Evolutionary conservation across 1,139 yeast species (phyloP).

Genomic region (Spathaspora sp.): DNA sequence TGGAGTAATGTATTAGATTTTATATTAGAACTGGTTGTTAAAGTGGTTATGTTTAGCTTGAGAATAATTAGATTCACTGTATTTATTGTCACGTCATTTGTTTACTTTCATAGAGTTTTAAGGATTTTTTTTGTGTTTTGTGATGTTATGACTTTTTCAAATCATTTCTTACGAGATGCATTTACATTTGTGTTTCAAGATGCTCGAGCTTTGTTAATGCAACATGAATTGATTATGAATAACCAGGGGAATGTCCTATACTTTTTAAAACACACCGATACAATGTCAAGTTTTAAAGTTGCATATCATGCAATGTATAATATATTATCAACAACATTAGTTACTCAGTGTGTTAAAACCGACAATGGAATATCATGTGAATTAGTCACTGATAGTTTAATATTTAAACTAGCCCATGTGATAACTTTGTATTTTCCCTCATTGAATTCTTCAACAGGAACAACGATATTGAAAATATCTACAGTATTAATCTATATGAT

Average conservation of each 20-base stretch:
- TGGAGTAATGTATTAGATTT: conserved; percentile 7
- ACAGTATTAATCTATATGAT: conserved; percentile 27
- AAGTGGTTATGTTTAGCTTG: conserved; percentile 10
- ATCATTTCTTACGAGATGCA: conserved; percentile 28
- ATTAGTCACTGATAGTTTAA: conserved; percentile 17
- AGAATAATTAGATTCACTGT: conserved; percentile 18
- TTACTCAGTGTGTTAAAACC: conserved; percentile 8
- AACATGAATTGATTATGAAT: conserved; percentile 13
- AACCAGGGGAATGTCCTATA: conserved; percentile 16
- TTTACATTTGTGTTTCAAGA: conserved; percentile 27
- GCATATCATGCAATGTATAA: conserved; percentile 6
- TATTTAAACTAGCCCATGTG: conserved; percentile 30
- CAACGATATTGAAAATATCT: conserved; percentile 14
- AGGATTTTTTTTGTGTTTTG: conserved; percentile 24
- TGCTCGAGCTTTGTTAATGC: conserved; percentile 12
- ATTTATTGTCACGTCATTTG: conserved; percentile 20
- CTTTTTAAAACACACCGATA: conserved; percentile 12
- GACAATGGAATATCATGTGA: conserved; percentile 8
- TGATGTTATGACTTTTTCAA: conserved; percentile 31
- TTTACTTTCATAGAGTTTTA: conserved; percentile 19
- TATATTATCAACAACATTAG: conserved; percentile 8
- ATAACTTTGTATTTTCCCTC: conserved; percentile 17
- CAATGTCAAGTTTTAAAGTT: conserved; percentile 10
- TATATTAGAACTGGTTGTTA: conserved; percentile 4
- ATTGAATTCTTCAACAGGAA: conserved; percentile 5